phyloP scores from a whole-genome alignment of 257 asterid species.

The Salvia hispanica region DNA sequence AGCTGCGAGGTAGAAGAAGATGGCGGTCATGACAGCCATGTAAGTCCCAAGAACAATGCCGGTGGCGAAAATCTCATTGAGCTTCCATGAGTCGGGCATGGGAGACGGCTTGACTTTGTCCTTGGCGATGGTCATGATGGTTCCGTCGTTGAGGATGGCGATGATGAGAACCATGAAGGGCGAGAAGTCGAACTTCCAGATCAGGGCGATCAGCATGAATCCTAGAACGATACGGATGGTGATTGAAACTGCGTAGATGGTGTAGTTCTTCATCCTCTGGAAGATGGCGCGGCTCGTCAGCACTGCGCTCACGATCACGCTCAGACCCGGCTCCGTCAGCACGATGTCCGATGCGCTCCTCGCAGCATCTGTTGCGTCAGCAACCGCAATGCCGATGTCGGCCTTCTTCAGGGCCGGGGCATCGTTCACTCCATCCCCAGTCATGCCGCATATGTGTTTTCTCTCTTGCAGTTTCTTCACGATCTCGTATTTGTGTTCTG shows the following conservation, averaged over 20 bases:
- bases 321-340: slow-evolving; percentile 83
- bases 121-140: slow-evolving; percentile 95
- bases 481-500: slow-evolving; percentile 87
- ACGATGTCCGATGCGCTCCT: slow-evolving; percentile 87
- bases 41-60: slow-evolving; percentile 87
- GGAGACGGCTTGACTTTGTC: slow-evolving; percentile 91
- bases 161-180: slow-evolving; percentile 93
- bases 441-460: slow-evolving; percentile 89
- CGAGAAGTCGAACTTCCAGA: slow-evolving; percentile 90
- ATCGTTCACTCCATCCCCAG: slow-evolving; percentile 92
- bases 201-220: slow-evolving; percentile 82
- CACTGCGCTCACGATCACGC: slow-evolving; percentile 85
- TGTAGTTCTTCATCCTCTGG: slow-evolving; percentile 92
- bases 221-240: slow-evolving; percentile 89
- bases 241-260: slow-evolving; percentile 88
- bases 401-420: slow-evolving; percentile 92
- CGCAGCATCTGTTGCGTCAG: slow-evolving; percentile 91
- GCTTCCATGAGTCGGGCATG: slow-evolving; percentile 92
- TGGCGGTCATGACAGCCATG: slow-evolving; percentile 72
- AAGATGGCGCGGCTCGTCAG: slow-evolving; percentile 89
- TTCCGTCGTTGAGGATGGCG: slow-evolving; percentile 85
- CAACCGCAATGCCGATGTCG: slow-evolving; percentile 89
- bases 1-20: slow-evolving; percentile 75
- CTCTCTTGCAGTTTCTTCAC: slow-evolving; percentile 80
- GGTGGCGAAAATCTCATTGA: slow-evolving; percentile 83